Percentiles rank a stretch among this genome's conserved stretches.
phyloP scores from a whole-genome alignment of 1,139 yeast genomes.

The Scheffersomyces parashehatae region DNA sequence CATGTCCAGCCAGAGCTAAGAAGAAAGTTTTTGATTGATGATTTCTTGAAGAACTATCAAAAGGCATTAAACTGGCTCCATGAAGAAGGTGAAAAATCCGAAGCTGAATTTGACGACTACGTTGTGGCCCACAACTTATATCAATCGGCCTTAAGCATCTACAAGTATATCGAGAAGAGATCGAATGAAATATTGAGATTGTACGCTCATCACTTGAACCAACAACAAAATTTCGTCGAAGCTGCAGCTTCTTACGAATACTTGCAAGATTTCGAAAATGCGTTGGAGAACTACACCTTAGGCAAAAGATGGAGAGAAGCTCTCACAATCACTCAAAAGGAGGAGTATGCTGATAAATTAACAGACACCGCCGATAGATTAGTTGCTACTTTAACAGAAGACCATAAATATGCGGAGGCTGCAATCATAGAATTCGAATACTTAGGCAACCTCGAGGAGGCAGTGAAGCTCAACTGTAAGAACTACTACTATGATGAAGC shows the following conservation, averaged over 20 bases:
- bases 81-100: constrained; percentile 48
- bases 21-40: constrained; percentile 77
- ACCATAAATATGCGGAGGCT: constrained; percentile 79
- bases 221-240: constrained; percentile 58
- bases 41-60: constrained; percentile 63
- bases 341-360: constrained; percentile 38
- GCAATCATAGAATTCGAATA: constrained; percentile 73
- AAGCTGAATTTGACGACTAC: constrained; percentile 66
- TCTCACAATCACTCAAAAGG: constrained; percentile 52
- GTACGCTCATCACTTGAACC: constrained; percentile 64
- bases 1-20: constrained; percentile 68
- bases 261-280: constrained; percentile 55
- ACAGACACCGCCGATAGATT: constrained; percentile 56
- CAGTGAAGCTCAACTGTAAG: constrained; percentile 70
- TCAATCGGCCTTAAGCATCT: constrained; percentile 64
- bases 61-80: constrained; percentile 71
- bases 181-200: constrained; percentile 55
- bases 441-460: constrained; percentile 59
- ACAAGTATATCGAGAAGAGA: constrained; percentile 57
- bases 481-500: constrained; percentile 79
- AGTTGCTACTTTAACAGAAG: constrained; percentile 60
- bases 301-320: constrained; percentile 90
- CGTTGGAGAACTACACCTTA: constrained; percentile 66
- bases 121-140: constrained; percentile 75
- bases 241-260: constrained; percentile 81